These are phyloP conservation scores for Groenewaldozyma salmanticensis DNA, from an alignment of 805 yeast genomes.

Conservation along the genomic window DNA sequence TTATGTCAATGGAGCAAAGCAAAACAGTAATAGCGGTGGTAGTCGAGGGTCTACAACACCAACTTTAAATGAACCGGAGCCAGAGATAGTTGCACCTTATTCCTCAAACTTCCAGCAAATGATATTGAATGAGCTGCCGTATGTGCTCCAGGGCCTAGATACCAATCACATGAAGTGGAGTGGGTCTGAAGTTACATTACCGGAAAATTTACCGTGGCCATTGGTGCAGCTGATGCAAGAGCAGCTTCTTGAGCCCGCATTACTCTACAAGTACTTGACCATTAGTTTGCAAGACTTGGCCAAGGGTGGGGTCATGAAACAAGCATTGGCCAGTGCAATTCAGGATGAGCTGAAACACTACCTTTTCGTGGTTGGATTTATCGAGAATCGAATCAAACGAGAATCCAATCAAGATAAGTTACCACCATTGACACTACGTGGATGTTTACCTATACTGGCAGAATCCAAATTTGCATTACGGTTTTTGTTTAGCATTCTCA, in stretches of 20 bases:
- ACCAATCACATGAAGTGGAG: slow-evolving; percentile 14
- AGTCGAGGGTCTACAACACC: too few relatives aligned
- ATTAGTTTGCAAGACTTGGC: slow-evolving; percentile 6
- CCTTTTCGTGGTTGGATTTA: slow-evolving; percentile 33
- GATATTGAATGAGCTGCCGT: slow-evolving; percentile 22
- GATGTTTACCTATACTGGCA: slow-evolving; percentile 34
- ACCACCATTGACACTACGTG: slow-evolving; percentile 17
- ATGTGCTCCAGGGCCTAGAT: slow-evolving; percentile 25
- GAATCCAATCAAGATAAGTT: slow-evolving; percentile 20
- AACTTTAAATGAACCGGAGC: too few relatives aligned
- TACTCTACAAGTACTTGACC: slow-evolving; percentile 46
- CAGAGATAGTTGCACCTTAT: too few relatives aligned
- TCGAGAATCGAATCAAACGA: slow-evolving; percentile 32
- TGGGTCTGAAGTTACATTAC: slow-evolving; percentile 8
- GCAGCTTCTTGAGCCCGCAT: slow-evolving; percentile 56
- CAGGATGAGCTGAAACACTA: slow-evolving; percentile 35
- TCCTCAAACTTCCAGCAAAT: too few relatives aligned
- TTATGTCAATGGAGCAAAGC: too few relatives aligned
- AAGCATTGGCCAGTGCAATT: slow-evolving; percentile 47
- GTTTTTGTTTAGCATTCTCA: slow-evolving; percentile 39
- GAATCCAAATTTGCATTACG: slow-evolving; percentile 51
- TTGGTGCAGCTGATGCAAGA: slow-evolving; percentile 45
- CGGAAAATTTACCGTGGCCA: slow-evolving; percentile 39
- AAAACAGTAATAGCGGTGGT: too few relatives aligned
- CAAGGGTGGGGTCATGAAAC: slow-evolving; percentile 14